phyloP scores from a whole-genome alignment of 2,329 filamentous ascomycete species.

The Cryoendolithus antarcticus region DNA sequence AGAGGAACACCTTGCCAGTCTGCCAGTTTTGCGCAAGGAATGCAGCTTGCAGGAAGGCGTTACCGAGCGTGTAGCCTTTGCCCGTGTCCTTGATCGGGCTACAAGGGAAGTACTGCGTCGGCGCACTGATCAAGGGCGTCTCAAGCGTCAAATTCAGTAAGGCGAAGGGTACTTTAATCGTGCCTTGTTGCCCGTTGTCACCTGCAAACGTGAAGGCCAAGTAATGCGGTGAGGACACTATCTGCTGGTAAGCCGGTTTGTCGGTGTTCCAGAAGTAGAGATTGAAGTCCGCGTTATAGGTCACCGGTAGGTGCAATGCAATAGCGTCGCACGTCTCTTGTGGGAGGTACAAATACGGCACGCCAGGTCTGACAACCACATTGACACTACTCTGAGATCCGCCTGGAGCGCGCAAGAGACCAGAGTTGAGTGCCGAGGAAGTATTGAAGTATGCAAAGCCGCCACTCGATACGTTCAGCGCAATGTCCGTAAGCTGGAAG shows the following conservation, averaged over 20 bases:
- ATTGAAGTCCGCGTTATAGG: conserved; percentile 10
- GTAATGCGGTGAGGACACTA: conserved; percentile 31
- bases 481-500: conserved; percentile 27
- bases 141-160: conserved; percentile 28
- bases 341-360: conserved; percentile 19
- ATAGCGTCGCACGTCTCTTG: conserved; percentile 17
- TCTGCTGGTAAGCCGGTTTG: conserved; percentile 22
- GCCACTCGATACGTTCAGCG: conserved; percentile 29
- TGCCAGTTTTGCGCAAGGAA: conserved; percentile 33
- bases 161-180: conserved; percentile 32
- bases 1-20: conserved; percentile 1
- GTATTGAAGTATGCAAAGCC: conserved; percentile 25
- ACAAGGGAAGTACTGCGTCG: conserved; percentile 34
- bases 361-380: conserved; percentile 12
- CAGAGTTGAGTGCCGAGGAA: conserved; percentile 5
- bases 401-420: conserved; percentile 2
- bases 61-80: conserved; percentile 26
- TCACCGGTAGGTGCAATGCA: conserved; percentile 18
- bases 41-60: conserved; percentile 37
- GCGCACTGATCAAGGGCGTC: conserved; percentile 22
- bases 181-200: conserved; percentile 11
- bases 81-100: conserved; percentile 16
- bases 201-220: conserved; percentile 30
- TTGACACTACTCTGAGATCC: conserved; percentile 1
- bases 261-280: conserved; percentile 21